Conservation (phyloP, 2,329 filamentous ascomycete species). For the Cladorrhinum sp. region DNA sequence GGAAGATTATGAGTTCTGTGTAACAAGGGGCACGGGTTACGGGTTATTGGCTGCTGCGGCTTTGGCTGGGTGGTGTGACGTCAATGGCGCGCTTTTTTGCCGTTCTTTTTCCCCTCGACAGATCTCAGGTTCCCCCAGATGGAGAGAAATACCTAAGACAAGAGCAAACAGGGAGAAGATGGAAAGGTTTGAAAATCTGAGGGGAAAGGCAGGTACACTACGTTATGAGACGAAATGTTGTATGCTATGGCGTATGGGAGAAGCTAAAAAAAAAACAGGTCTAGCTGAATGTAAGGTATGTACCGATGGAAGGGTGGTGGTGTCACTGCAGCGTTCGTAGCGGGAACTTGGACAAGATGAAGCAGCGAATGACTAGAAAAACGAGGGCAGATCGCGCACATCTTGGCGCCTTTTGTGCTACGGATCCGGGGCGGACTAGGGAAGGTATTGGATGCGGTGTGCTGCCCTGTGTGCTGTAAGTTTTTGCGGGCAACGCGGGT, state of each 20-base stretch:
- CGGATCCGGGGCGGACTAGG: not conserved
- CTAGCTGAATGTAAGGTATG: not conserved
- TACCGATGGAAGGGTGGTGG: not conserved
- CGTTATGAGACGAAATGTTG: no score
- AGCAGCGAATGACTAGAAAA: not conserved
- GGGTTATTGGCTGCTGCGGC: not conserved
- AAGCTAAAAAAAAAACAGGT: not conserved
- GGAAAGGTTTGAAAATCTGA: no score
- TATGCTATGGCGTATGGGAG: no score
- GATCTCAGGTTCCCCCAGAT: no score
- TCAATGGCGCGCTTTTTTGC: slow-evolving; percentile 17
- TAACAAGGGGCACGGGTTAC: not conserved
- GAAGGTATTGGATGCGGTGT: not conserved
- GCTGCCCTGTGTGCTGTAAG: not conserved
- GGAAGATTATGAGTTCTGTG: not conserved
- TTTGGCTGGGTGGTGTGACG: slow-evolving; percentile 12
- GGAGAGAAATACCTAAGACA: no score
- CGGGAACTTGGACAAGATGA: not conserved
- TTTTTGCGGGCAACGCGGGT: not conserved
- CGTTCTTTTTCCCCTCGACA: not conserved
- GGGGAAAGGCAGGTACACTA: no score
- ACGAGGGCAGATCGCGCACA: not conserved
- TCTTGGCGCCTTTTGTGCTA: not conserved
- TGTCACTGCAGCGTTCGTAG: not conserved
- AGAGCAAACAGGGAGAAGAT: no score